A percentile compares a stretch with the other conserved stretches of the same genome.
Conservation (phyloP, 495 filamentous ascomycete genomes). For the Jackrogersella minutella region DNA sequence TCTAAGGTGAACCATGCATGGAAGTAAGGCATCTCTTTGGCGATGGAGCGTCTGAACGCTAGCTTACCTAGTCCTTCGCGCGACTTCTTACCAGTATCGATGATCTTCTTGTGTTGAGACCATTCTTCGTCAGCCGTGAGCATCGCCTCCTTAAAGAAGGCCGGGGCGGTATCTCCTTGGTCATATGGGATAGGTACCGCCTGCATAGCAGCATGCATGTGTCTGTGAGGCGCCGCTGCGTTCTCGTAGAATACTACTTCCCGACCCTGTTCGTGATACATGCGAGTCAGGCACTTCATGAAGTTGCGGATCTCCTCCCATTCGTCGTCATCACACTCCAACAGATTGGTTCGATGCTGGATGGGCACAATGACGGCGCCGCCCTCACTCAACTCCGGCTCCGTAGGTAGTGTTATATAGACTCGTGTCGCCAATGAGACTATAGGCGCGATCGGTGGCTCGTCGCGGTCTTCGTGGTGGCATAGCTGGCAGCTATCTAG, state of each 20-base stretch:
- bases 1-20: slow-evolving; percentile 96
- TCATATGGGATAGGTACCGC: slow-evolving; percentile 87
- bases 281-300: slow-evolving; percentile 93
- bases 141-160: slow-evolving; percentile 96
- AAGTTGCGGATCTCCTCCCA: slow-evolving; percentile 99
- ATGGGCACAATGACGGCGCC: slow-evolving; percentile 90
- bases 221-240: slow-evolving; percentile 79
- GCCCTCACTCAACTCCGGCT: slow-evolving; percentile 85
- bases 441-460: slow-evolving; percentile 85
- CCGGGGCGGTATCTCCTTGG: slow-evolving; percentile 87
- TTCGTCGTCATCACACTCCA: slow-evolving; percentile 98
- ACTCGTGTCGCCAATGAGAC: slow-evolving; percentile 88
- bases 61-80: slow-evolving; percentile 73
- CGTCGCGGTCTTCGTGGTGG: slow-evolving; percentile 86
- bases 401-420: slow-evolving; percentile 87
- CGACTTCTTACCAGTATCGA: slow-evolving; percentile 81
- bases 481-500: slow-evolving; percentile 91
- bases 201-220: slow-evolving; percentile 85
- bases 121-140: slow-evolving; percentile 88
- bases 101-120: slow-evolving; percentile 93
- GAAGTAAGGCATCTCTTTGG: slow-evolving; percentile 99
- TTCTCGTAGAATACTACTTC: slow-evolving; percentile 98
- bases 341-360: slow-evolving; percentile 84
- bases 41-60: slow-evolving; percentile 83
- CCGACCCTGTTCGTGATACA: slow-evolving; percentile 90